Percentiles rank a stretch among this genome's conserved stretches.
Conservation (phyloP, 164 flowering plant species). For the Brasenia schreberi region DNA sequence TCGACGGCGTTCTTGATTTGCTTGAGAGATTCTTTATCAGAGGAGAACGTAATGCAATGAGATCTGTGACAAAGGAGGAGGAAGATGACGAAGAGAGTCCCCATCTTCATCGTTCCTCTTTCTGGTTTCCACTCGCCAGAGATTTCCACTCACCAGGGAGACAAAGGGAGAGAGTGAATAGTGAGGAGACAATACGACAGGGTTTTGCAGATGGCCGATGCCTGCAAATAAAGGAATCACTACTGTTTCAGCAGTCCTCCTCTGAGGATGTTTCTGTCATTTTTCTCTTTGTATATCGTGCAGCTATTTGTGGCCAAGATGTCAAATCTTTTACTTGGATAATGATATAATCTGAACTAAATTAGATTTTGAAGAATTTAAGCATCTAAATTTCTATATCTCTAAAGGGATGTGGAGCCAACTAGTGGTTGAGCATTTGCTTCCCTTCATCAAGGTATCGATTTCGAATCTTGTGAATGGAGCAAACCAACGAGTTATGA, state of each 20-base stretch:
- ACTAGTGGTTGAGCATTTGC: too few relatives aligned
- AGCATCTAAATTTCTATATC: not conserved
- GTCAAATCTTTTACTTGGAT: not conserved
- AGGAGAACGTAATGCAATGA: not conserved
- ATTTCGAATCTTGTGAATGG: too few relatives aligned
- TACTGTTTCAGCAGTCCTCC: not conserved
- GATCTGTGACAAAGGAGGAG: not conserved
- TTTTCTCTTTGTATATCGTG: not conserved
- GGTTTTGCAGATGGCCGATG: not conserved
- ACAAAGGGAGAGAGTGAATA: not conserved
- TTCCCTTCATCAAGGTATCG: too few relatives aligned
- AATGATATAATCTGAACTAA: not conserved
- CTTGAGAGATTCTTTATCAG: slow-evolving; percentile 38
- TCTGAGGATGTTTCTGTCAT: not conserved
- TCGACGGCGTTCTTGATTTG: slow-evolving; percentile 29
- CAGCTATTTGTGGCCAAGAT: too few relatives aligned
- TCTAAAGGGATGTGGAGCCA: too few relatives aligned
- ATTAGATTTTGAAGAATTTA: not conserved
- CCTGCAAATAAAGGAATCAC: not conserved
- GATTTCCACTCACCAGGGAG: not conserved
- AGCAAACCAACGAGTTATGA: too few relatives aligned
- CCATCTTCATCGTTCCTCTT: not conserved
- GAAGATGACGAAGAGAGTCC: not conserved
- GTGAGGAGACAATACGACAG: not conserved
- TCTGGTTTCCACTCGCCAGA: not conserved